phyloP scores from a whole-genome alignment of 352 stramenopile genomes.

The Pythium rishiriense region DNA sequence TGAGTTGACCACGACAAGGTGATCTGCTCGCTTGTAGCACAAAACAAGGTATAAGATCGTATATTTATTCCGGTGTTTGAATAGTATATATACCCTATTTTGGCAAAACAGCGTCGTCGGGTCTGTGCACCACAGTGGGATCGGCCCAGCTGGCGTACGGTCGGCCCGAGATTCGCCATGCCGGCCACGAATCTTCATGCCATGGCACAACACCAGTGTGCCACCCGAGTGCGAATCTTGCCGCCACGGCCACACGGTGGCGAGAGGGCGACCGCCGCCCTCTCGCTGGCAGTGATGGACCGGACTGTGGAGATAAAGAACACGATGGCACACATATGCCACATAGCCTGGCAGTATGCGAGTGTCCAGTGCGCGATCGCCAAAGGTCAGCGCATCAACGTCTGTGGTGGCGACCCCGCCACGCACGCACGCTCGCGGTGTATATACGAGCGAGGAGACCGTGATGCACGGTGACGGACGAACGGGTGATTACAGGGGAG shows the following conservation, averaged over 20 bases:
- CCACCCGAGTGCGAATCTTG: constrained; percentile 1
- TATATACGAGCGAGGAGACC: no score
- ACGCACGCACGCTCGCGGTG: no score
- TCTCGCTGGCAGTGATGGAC: no score
- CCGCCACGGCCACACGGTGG: background rate
- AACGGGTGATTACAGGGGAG: no score
- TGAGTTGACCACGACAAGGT: background rate
- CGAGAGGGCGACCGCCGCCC: background rate
- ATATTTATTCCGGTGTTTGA: background rate
- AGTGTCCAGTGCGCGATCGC: no score
- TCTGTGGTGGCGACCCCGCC: no score
- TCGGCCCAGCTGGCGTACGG: constrained; percentile 6
- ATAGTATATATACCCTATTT: background rate
- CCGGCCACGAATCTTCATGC: background rate
- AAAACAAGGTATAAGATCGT: background rate
- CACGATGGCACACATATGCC: no score
- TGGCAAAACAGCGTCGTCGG: background rate
- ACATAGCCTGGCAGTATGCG: no score
- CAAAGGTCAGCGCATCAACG: no score
- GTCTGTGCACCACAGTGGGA: background rate
- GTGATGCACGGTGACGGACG: no score
- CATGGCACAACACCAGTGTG: no score
- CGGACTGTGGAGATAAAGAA: no score
- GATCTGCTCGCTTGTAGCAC: background rate
- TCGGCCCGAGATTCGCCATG: constrained; percentile 7